Conservation (phyloP, 768 basidiomycete species). For the Psilocybe sp. region DNA sequence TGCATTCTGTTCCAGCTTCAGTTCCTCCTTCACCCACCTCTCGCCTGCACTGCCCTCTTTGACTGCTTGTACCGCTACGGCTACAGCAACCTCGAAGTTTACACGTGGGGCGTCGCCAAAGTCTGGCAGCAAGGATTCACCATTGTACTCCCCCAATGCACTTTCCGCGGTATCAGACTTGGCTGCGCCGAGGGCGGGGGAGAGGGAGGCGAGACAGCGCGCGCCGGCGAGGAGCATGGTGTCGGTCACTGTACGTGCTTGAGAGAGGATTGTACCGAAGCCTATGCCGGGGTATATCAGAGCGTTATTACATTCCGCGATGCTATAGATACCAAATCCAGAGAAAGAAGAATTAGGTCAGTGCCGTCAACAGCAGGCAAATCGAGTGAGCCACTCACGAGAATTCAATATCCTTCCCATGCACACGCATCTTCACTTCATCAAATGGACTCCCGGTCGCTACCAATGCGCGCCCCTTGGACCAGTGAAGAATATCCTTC, state of each 20-base stretch:
- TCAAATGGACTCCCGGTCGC: constrained; percentile 87
- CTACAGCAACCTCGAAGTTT: constrained; percentile 79
- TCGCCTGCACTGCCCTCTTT: constrained; percentile 65
- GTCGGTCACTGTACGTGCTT: constrained; percentile 66
- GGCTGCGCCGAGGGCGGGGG: constrained; percentile 45
- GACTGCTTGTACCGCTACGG: constrained; percentile 77
- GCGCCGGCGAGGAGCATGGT: constrained; percentile 89
- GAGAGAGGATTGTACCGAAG: constrained; percentile 70
- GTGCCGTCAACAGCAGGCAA: neutral
- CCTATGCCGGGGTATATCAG: constrained; percentile 86
- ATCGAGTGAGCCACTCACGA: constrained; percentile 40
- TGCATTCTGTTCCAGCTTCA: neutral
- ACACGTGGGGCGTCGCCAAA: constrained; percentile 70
- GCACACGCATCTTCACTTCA: constrained; percentile 57
- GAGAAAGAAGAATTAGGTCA: neutral
- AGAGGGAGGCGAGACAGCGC: constrained; percentile 67
- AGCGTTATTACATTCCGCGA: constrained; percentile 77
- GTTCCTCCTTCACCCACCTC: constrained; percentile 38
- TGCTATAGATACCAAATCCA: constrained; percentile 42
- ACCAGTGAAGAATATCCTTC: constrained; percentile 73
- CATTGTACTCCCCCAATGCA: constrained; percentile 43
- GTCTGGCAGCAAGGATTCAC: constrained; percentile 72
- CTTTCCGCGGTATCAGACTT: neutral
- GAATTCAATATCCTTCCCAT: constrained; percentile 56
- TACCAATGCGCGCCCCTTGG: constrained; percentile 71